Evolutionary conservation across 73 alveolate genomes (phyloP).

Genomic region (Durusdinium trenchii): DNA sequence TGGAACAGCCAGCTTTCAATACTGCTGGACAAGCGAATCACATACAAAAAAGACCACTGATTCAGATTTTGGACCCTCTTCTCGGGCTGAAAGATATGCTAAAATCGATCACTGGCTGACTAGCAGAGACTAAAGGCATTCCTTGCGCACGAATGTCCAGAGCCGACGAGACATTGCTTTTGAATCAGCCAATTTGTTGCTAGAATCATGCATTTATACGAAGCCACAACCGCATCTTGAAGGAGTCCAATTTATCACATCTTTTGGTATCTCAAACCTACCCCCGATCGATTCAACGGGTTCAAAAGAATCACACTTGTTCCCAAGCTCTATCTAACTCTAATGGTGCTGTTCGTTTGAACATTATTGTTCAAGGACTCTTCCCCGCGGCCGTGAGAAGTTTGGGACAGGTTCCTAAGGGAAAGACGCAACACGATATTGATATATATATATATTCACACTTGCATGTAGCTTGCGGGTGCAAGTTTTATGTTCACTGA

Average conservation of each 20-base stretch:
- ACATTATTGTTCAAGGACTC: background rate
- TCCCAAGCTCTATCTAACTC: too few relatives aligned
- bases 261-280: background rate
- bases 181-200: background rate
- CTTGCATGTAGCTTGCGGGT: too few relatives aligned
- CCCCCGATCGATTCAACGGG: background rate
- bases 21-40: background rate
- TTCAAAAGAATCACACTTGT: background rate
- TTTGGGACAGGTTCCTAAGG: background rate
- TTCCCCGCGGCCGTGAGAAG: background rate
- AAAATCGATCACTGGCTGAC: slow-evolving; percentile 45
- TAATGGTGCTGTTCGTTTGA: too few relatives aligned
- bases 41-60: background rate
- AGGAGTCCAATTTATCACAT: background rate
- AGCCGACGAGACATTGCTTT: slow-evolving; percentile 21
- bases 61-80: background rate
- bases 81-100: background rate
- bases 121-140: background rate
- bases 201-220: background rate
- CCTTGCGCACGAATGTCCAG: background rate
- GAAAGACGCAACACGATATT: background rate
- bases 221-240: background rate
- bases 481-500: too few relatives aligned
- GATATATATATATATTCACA: background rate
- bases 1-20: background rate